phyloP scores from a whole-genome alignment of 441 rosid species.

The Adansonia gregorii region DNA sequence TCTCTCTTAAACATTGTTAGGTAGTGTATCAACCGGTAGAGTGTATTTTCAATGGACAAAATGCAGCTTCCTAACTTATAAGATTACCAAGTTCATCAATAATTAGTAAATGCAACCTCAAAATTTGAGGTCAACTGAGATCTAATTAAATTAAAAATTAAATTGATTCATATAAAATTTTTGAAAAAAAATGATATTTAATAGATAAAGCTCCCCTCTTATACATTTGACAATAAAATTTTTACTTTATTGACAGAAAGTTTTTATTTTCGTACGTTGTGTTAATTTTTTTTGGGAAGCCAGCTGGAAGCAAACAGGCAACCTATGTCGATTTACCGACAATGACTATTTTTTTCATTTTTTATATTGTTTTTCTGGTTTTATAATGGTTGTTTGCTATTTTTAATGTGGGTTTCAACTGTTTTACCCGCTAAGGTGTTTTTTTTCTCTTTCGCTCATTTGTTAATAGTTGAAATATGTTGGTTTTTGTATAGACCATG shows the following conservation, averaged over 20 bases:
- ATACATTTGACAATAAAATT: no score
- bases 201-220: no score
- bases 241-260: no score
- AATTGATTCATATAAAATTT: no score
- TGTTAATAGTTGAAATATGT: not conserved
- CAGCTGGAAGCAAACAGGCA: conserved; percentile 6
- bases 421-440: not conserved
- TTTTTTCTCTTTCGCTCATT: not conserved
- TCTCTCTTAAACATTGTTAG: not conserved
- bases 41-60: not conserved
- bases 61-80: no score
- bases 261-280: not conserved
- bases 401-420: not conserved
- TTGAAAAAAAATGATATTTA: no score
- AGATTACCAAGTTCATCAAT: no score
- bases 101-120: no score
- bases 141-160: no score
- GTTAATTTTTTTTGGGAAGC: not conserved
- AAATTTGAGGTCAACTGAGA: no score
- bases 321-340: not conserved
- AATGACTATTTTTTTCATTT: not conserved
- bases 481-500: not conserved
- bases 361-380: not conserved
- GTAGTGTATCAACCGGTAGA: not conserved
- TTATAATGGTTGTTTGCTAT: not conserved